Conservation (phyloP, 306 rosid species). For the Cicer yamashitae region DNA sequence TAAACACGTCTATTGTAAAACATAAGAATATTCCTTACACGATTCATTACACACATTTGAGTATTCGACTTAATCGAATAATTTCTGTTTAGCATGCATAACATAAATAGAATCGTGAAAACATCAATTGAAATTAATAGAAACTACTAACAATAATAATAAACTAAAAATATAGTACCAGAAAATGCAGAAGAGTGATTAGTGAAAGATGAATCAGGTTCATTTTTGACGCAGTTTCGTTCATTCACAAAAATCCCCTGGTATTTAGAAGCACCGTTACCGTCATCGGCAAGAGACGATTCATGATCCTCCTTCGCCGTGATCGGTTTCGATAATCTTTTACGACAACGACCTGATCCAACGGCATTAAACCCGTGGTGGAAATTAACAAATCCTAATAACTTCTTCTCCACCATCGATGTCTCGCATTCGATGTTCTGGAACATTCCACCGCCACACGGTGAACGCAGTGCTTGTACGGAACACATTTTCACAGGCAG, state of each 20-base stretch:
- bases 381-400: slow-evolving; percentile 44
- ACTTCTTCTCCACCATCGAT: slow-evolving; percentile 30
- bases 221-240: slow-evolving; percentile 42
- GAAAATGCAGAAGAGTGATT: slow-evolving; percentile 44
- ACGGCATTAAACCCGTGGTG: slow-evolving; percentile 48
- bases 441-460: slow-evolving; percentile 31
- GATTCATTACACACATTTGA: background rate
- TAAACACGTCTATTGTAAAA: background rate
- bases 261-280: background rate
- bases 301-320: slow-evolving; percentile 49
- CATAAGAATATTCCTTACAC: background rate
- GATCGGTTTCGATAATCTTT: slow-evolving; percentile 49
- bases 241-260: slow-evolving; percentile 24
- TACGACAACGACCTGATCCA: slow-evolving; percentile 41
- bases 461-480: slow-evolving; percentile 35
- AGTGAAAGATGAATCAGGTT: slow-evolving; percentile 37
- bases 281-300: slow-evolving; percentile 27
- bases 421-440: slow-evolving; percentile 47
- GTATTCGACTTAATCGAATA: background rate
- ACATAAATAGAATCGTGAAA: background rate
- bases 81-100: background rate
- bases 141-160: background rate
- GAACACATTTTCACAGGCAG: slow-evolving; percentile 45
- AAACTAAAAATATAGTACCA: slow-evolving; percentile 47
- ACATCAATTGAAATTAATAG: background rate